Evolutionary conservation across 495 filamentous ascomycete genomes (phyloP), one percentile per base, ranked within the genome.

Genomic region (Lasiosphaeris hirsuta): DNA sequence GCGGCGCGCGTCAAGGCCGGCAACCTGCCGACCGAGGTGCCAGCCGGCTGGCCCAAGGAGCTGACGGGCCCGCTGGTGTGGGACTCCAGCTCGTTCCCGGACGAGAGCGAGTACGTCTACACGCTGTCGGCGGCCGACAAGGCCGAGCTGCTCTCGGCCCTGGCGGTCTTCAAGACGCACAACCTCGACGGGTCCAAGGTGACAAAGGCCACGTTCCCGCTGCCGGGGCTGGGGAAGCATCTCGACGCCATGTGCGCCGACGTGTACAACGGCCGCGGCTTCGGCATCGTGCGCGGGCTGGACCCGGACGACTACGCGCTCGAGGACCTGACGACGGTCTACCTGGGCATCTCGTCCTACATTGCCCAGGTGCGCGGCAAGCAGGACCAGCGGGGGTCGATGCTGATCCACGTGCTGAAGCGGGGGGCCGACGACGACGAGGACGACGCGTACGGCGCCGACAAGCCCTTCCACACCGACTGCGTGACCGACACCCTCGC

Each of bases 381-480:
- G 19, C 63, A 66, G 14, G 63, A 66, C 61, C 63, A 66, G 53
- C 63, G 63, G 15, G 63, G 63, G 8, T 56, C 50, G 13, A 66
- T 66, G 63, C 49, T 66, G 30, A 63, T 66, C 44, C 63, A 66
- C 43, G 61, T 66, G 46, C 58, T 66, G 30, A 63, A 66, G 58
- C 61, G 57, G 37, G 58, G 55, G 13, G 54, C 46, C 46, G 54
- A 62, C 0, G 59, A 60, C 37, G 53, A 46, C 34, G 57, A 60
- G 30, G 63, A 66, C 35, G 52, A 38, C 40, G 50, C 61, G 17
- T 66, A 66, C 47, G 40, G 54, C 17, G 51, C 56, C 10, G 61
- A 63, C 55, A 66, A 66, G 47, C 63, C 63, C 33, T 88, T 88
- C 62, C 86, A 89, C 57, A 88, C 84, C 0, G 86, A 89, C 62